phyloP scores from a whole-genome alignment of 2,329 filamentous ascomycete genomes.

The Lachnellula suecica region DNA sequence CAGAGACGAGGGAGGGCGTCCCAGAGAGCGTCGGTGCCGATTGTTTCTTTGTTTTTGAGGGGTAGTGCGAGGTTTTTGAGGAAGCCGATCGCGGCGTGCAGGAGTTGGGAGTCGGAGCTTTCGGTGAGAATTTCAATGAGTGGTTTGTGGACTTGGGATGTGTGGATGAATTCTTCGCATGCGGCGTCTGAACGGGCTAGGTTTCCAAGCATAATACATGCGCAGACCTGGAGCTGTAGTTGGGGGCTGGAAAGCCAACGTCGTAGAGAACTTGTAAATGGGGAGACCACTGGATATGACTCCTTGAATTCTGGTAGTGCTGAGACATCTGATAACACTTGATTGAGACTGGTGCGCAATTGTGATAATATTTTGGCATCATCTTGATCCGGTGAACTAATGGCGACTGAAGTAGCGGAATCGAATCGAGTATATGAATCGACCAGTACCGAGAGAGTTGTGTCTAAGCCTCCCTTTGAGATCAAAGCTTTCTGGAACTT shows the following conservation, averaged over 20 bases:
- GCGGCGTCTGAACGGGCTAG: conserved; percentile 57
- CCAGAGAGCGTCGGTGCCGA: conserved; percentile 47
- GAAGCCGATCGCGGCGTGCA: conserved; percentile 58
- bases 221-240: conserved; percentile 51
- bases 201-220: conserved; percentile 62
- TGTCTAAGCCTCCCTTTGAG: conserved; percentile 29
- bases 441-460: conserved; percentile 49
- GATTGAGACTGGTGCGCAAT: conserved; percentile 50
- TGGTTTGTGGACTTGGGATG: conserved; percentile 42
- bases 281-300: conserved; percentile 42
- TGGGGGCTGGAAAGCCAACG: conserved; percentile 46
- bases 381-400: conserved; percentile 30
- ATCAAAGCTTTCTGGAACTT: conserved; percentile 51
- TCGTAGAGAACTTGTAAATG: conserved; percentile 42
- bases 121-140: conserved; percentile 47
- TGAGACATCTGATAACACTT: conserved; percentile 50
- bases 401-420: conserved; percentile 26
- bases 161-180: conserved; percentile 49
- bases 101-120: conserved; percentile 46
- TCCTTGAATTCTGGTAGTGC: conserved; percentile 47
- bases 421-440: conserved; percentile 46
- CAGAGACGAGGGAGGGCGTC: conserved; percentile 51
- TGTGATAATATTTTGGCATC: conserved; percentile 51
- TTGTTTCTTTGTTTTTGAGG: conserved; percentile 48
- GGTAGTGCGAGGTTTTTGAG: conserved; percentile 66